Evolutionary conservation across 768 basidiomycete species (phyloP).

Genomic region (Rhodocollybia butyracea): DNA sequence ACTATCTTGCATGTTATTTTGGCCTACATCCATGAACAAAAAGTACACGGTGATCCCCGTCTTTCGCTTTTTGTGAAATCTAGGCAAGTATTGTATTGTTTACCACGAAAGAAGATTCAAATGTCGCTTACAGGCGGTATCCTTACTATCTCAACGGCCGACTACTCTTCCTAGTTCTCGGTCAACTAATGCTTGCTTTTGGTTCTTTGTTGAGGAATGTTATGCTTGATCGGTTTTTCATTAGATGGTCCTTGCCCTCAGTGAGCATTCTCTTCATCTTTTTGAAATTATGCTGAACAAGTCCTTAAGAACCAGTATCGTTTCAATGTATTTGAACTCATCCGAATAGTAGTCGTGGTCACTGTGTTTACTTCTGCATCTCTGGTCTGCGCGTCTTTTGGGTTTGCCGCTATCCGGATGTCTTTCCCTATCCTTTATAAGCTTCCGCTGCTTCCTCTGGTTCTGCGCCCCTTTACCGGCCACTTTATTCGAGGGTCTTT

Average conservation of each 20-base stretch:
- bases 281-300: conserved; percentile 11
- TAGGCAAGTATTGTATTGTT: conserved; percentile 34
- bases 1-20: conserved; percentile 41
- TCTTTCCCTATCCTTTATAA: conserved; percentile 52
- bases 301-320: neutral
- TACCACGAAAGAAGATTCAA: neutral
- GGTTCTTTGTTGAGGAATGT: conserved; percentile 53
- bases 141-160: conserved; percentile 72
- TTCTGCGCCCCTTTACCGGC: conserved; percentile 58
- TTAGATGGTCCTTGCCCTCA: conserved; percentile 33
- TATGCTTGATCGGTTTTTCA: conserved; percentile 60
- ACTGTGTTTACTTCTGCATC: conserved; percentile 37
- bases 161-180: conserved; percentile 54
- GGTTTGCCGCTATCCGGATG: conserved; percentile 47
- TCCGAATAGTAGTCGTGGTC: conserved; percentile 32
- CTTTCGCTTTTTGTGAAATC: conserved; percentile 65
- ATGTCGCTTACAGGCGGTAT: conserved; percentile 51
- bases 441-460: conserved; percentile 46
- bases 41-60: conserved; percentile 32
- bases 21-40: conserved; percentile 29
- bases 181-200: conserved; percentile 46
- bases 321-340: conserved; percentile 18
- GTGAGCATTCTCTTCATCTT: conserved; percentile 6
- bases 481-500: conserved; percentile 62
- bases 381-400: conserved; percentile 32